Conservation (phyloP, 192 early-diverging fungal genomes). For the Glomus cerebriforme region DNA sequence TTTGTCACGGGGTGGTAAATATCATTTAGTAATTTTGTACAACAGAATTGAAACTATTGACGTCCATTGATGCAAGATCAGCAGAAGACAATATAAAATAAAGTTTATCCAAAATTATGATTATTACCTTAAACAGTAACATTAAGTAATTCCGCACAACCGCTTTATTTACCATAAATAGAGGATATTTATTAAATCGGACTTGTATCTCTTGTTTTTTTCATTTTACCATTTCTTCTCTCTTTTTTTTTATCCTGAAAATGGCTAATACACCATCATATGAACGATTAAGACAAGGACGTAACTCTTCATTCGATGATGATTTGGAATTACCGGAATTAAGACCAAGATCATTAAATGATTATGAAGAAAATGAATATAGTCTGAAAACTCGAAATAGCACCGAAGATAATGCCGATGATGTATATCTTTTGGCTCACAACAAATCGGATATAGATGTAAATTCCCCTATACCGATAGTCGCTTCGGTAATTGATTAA, state of each 20-base stretch:
- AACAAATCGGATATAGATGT: not conserved
- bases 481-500: not conserved
- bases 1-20: not conserved
- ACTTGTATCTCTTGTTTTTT: not conserved
- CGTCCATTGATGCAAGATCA: too few relatives aligned
- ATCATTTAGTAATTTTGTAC: too few relatives aligned
- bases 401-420: not conserved
- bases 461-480: not conserved
- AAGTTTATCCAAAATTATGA: too few relatives aligned
- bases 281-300: not conserved
- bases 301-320: not conserved
- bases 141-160: too few relatives aligned
- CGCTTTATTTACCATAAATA: too few relatives aligned
- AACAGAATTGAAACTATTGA: too few relatives aligned
- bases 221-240: not conserved
- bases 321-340: not conserved
- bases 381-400: not conserved
- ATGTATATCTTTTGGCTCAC: not conserved
- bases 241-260: not conserved
- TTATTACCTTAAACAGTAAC: too few relatives aligned
- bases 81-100: too few relatives aligned
- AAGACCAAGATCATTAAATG: not conserved
- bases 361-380: not conserved
- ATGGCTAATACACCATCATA: not conserved
- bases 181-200: not conserved